Evolutionary conservation across 495 filamentous ascomycete genomes (phyloP), one percentile per base, ranked within the genome.

Genomic region (Opeltia flavorubescens): DNA sequence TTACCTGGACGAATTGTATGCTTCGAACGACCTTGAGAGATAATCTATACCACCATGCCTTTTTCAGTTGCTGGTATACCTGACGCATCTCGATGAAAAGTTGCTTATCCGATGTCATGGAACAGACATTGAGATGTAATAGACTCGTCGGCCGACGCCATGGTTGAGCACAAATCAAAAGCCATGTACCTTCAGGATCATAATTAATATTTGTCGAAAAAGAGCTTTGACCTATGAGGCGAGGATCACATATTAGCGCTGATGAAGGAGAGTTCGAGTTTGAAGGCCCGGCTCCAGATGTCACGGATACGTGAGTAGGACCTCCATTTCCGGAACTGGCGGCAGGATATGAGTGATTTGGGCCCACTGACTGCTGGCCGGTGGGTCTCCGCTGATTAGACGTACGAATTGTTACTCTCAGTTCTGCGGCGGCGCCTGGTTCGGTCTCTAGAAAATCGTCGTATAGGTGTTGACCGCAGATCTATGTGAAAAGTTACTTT

Each of bases 391-490:
- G 34, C 17, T 23, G 34, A n/a, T 18, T 41, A 31, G 34, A 26
- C 18, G 11, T 35, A 28, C 62, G 61, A 0, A 67, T 58, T 21
- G 51, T 55, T 1, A 48, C 50, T 54, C 62, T 57, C 0, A 66
- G 48, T 7, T 57, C 51, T 18, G 54, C 48, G 18, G 63, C 62
- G 27, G 63, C 63, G 13, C 62, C 64, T 3, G 51, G 53, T n/a
- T 57, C 46, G 13, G 36, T 43, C 41, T 67, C 64, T 6, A 52
- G 38, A 47, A 60, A 66, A 50, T 67, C 63, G 41, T 67, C 63
- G 27, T 60, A 61, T 18, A 67, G 36, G 1, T 49, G 51, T 35
- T 58, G 50, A 17, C 62, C 64, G 34, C 61, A 67, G 23, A 46
- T 38, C 59, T 62, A 39, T 4, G 11, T 15, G 3, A 5, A 5